Evolutionary conservation across 768 basidiomycete species (phyloP).

Genomic region (Gymnopilus junonius): DNA sequence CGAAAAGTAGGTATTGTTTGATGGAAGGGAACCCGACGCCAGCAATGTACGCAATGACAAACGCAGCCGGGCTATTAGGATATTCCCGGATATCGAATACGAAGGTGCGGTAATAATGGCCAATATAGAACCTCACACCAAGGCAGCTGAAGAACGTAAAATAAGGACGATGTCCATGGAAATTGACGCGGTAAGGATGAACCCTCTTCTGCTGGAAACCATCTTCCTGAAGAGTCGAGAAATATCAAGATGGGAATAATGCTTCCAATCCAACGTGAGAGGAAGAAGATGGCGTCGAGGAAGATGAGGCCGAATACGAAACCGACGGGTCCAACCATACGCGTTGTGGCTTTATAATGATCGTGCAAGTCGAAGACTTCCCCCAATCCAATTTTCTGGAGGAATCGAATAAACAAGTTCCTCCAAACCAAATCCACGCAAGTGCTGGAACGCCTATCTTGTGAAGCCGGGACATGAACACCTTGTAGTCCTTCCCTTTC

Average conservation of each 20-base stretch:
- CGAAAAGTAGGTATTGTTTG: neutral
- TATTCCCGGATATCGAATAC: neutral
- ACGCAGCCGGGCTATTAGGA: neutral
- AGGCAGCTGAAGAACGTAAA: slow-evolving; percentile 3
- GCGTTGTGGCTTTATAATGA: neutral
- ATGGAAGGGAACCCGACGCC: neutral
- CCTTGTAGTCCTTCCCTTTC: neutral
- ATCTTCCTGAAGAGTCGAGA: neutral
- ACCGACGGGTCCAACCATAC: slow-evolving; percentile 3
- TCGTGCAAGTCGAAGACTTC: neutral
- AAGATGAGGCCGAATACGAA: slow-evolving; percentile 2
- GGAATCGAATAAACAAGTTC: neutral
- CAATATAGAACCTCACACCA: neutral
- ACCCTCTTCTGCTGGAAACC: neutral
- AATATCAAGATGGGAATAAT: neutral
- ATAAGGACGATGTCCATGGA: neutral
- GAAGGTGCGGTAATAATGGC: neutral
- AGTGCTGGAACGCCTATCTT: slow-evolving; percentile 1
- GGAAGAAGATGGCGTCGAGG: neutral
- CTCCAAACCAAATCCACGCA: neutral
- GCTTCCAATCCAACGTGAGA: neutral
- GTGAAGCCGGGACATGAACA: neutral
- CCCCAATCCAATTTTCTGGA: neutral
- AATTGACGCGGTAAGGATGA: neutral
- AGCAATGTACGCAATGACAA: slow-evolving; percentile 1